Conservation (phyloP, 208 protist genomes). For the Histomonas meleagridis region DNA sequence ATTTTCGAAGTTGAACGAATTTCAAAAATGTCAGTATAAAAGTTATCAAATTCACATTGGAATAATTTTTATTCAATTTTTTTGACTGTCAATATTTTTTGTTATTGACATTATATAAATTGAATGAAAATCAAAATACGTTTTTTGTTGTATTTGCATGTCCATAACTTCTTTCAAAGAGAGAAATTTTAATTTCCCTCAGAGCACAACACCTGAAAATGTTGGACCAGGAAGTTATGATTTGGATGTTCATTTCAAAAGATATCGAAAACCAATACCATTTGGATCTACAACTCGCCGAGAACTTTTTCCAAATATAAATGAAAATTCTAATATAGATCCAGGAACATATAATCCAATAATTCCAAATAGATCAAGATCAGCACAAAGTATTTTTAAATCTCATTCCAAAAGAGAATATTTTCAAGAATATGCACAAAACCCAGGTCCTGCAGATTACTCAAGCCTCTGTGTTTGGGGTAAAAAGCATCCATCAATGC, state of each 20-base stretch:
- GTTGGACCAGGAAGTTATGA: constrained; percentile 6
- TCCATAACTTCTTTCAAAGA: not conserved
- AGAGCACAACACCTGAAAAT: not conserved
- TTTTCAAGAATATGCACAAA: not conserved
- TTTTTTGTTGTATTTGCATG: not conserved
- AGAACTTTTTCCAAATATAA: not conserved
- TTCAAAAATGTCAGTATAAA: too few relatives aligned
- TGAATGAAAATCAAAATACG: too few relatives aligned
- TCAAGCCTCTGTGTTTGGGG: not conserved
- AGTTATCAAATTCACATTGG: too few relatives aligned
- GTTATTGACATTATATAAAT: too few relatives aligned
- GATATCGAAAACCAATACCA: not conserved
- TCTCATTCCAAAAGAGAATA: not conserved
- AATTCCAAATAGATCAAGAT: not conserved
- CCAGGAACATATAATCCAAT: not conserved
- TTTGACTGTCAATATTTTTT: too few relatives aligned
- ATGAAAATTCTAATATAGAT: not conserved
- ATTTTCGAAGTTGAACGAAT: too few relatives aligned
- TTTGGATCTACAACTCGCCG: constrained; percentile 24
- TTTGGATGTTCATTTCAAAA: not conserved
- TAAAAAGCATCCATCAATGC: not conserved
- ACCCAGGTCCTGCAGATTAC: not conserved
- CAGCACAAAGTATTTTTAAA: not conserved
- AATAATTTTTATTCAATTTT: too few relatives aligned
- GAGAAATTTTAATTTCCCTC: not conserved